Base-by-base conservation (phyloP, 2,329 filamentous ascomycete species). In the Sarocladium kiliense region DNA sequence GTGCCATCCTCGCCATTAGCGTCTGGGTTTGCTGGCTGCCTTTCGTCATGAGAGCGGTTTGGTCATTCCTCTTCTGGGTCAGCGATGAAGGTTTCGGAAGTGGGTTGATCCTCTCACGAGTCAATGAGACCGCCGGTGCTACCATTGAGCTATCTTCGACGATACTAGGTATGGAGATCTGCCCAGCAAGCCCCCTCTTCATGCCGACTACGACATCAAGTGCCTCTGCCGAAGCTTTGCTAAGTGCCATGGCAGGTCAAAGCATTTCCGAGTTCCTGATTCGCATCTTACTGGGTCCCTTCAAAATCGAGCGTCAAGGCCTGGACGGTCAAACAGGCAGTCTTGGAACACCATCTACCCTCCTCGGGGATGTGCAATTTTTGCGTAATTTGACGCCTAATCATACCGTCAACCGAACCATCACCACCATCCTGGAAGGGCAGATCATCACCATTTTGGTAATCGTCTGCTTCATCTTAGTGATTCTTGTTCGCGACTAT, bases 401-500 rank as follows among this genome's bases (percentile, higher is more conserved):
- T 50, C 78, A 87, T 1, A 77, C 81, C 14, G 66, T 95, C 56
- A 97, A 97, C 68, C 84, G 87, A 49, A 80, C 88, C 53, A 73
- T 97, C 16, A 85, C 97, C 54, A 87, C 91, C 61, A 83, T 93
- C 1, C 75, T 97, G 3, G 94, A 99, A 72, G 94, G 94, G 3
- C 92, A 96, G 66, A 82, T 97, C 49, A 96, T 99, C 62, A 99
- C 93, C 1, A 75, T 97, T 5, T 74, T 95, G 11, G 90, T 97
- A 53, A 93, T 99, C 7, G 81, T 96, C 44, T 91, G 88, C 56
- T 99, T 97, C 70, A 97, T 99, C 57, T 75, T 99, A n/a, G 86
- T 99, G 41, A 99, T 99, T 62, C 74, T 99, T 3, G 97, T 99
- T 47, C 79, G 95, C 47, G 94, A 99, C 73, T 99, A 96, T 81